Evolutionary conservation across 192 early-diverging fungal genomes (phyloP), one percentile per base, ranked within the genome.

Genomic region (Entrophospora sp.): DNA sequence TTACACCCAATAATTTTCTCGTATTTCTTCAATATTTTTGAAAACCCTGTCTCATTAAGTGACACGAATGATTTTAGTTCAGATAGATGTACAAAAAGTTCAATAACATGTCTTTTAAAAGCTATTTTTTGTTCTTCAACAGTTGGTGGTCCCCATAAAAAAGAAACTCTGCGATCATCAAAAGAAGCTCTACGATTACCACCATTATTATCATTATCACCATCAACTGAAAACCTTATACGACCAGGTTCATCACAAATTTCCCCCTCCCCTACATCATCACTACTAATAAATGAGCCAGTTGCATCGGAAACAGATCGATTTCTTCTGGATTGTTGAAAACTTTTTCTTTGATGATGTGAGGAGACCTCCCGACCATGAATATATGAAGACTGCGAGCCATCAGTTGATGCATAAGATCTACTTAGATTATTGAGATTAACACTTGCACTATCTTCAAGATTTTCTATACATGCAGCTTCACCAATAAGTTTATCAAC

Each of bases 1-100:
- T 85, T 80, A 57, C 79, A 81, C 38, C 83, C 79, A 5, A 90
- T 92, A 28, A 97, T 91, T 73, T 97, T 97, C 75, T 97, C 95
- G 69, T 89, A 98, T 79, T 98, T 98, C 79, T 98, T 98, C 18
- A 95, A 74, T 69, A 96, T 93, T 72, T 98, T 98, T 76, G 81
- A 77, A 73, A 95, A 98, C 16, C 92, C 95, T 0, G 91, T 96
- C 64, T 85, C 76, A 81, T 98, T 96, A 49, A 95, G 82, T 38
- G 89, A 85, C 18, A 88, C 89, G 69, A 88, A 98, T 2, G 91
- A 89, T 34, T 91, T 89, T 12, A 98, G 78, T 63, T 96, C 93
- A 27, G 85, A 86, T 0, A 96, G 77, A 51, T 86, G 67, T 36
- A 94, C 89, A 72, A 90, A 98, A 43, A 94, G 75, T 56, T 93